Base-by-base conservation (phyloP, 306 rosid species). In the Acacia acuminata region DNA sequence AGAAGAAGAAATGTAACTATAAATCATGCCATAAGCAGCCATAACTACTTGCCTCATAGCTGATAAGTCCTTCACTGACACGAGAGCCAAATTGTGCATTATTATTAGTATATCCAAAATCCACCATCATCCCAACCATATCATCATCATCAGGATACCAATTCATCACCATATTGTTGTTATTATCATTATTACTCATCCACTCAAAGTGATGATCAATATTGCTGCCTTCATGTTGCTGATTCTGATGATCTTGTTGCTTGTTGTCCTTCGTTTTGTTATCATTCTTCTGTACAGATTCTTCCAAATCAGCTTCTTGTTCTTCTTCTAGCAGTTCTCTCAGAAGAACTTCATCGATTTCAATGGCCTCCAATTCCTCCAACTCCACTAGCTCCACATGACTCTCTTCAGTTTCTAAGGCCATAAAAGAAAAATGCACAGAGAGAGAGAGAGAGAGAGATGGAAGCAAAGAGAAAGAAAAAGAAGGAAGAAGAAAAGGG, bases 311-410 rank as follows among this genome's bases (percentile, higher is more conserved):
- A 32, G 9, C 58, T 38, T 87, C 92, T 56, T 90, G 86, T 3
- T 8, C 58, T 44, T 8, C 58, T 44, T 90, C 87, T 3, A 90
- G 88, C 85, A 92, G 67, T 61, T 90, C 92, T 72, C 92, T 83
- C 3, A 92, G 87, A 75, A 92, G 84, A 65, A 84, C 88, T 24
- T 73, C 94, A 75, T 92, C 96, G 12, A 85, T 85, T 78, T 92
- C 96, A 73, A 85, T 51, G 45, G 51, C 91, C 79, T 90, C 91
- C 68, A 85, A 87, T 68, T 89, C 84, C 56, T 81, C 96, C 61
- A 92, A 77, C 36, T 82, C 94, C 63, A 42, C 83, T 42, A 75
- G 64, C 64, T 22, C 87, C 72, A 80, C 60, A 51, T 81, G 84
- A 40, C 63, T 77, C 32, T 60, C 78, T 60, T 79, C 88, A 70